phyloP scores from a whole-genome alignment of 768 basidiomycete species.

The Phylloporus sp. region DNA sequence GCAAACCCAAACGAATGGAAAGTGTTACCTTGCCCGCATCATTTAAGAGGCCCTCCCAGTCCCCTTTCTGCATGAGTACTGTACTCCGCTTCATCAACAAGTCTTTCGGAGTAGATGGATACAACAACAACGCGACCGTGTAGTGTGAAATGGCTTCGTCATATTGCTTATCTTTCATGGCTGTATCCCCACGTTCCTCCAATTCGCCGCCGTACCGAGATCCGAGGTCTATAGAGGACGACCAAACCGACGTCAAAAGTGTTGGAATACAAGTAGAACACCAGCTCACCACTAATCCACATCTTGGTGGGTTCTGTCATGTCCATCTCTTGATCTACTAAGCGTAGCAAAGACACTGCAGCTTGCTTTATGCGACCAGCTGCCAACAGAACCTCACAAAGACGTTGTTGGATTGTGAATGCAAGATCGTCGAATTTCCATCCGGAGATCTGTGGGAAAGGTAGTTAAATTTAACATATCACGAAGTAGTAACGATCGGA shows the following conservation, averaged over 20 bases:
- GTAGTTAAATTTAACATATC: not conserved
- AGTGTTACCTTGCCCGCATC: not conserved
- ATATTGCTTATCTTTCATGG: not conserved
- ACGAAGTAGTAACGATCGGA: not conserved
- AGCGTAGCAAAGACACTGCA: too few relatives aligned
- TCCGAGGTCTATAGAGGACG: not conserved
- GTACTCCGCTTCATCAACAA: not conserved
- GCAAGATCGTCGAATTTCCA: conserved; percentile 5
- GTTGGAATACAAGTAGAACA: too few relatives aligned
- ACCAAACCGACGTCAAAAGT: not conserved
- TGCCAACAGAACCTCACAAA: conserved; percentile 4
- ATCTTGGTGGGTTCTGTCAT: not conserved
- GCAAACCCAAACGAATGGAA: too few relatives aligned
- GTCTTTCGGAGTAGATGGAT: not conserved
- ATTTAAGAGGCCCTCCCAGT: not conserved
- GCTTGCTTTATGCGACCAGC: not conserved
- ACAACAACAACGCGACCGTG: not conserved
- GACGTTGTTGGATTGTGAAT: not conserved
- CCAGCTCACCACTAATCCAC: not conserved
- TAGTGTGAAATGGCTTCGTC: not conserved
- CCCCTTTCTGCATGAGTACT: not conserved
- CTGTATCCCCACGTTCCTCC: not conserved
- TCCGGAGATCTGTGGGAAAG: conserved; percentile 3
- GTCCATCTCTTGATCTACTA: too few relatives aligned
- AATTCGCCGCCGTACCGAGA: not conserved